A percentile compares a stretch with the other conserved stretches of the same genome.
These are phyloP conservation scores for Aspergillaceae sp. DNA, from an alignment of 2,329 filamentous ascomycete species.

Conservation along the genomic window DNA sequence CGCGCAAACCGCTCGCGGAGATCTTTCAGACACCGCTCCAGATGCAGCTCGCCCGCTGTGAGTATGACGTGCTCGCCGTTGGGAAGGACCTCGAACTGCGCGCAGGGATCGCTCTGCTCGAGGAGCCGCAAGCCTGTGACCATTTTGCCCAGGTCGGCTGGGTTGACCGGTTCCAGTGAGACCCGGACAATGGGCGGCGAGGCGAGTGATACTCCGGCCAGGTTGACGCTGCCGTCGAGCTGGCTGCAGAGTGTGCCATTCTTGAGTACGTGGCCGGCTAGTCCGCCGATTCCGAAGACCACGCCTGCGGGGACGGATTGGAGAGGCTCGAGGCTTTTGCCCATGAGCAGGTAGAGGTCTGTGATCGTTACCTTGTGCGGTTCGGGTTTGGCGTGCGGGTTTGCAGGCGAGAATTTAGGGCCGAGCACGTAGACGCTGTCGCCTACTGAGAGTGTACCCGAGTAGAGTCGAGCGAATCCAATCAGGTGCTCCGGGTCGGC, in stretches of 20 bases:
- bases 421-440: constrained; percentile 85
- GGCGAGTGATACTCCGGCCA: constrained; percentile 73
- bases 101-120: constrained; percentile 91
- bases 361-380: constrained; percentile 78
- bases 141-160: constrained; percentile 89
- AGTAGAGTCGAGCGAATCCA: constrained; percentile 90
- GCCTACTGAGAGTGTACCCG: constrained; percentile 78
- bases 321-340: constrained; percentile 73
- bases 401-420: constrained; percentile 82
- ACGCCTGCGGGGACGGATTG: constrained; percentile 83
- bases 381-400: constrained; percentile 61
- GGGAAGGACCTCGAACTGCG: constrained; percentile 84
- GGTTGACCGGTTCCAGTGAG: constrained; percentile 86
- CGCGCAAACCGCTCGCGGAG: constrained; percentile 83
- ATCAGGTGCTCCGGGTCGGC: constrained; percentile 79
- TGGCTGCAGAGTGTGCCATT: constrained; percentile 88
- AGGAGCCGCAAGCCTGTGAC: constrained; percentile 76
- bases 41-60: constrained; percentile 86
- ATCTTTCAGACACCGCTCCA: constrained; percentile 90
- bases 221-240: constrained; percentile 75
- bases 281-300: constrained; percentile 86
- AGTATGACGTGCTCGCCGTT: constrained; percentile 92
- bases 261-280: constrained; percentile 91
- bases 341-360: constrained; percentile 92
- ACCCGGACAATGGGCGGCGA: constrained; percentile 91